phyloP scores from a whole-genome alignment of 129 eudicot genomes.

The sunflower (Helianthus annuus) region HanXRQr2.0-SUNRISE NC_035444.2:6164805-6165304 shows the following conservation, averaged over 20 bases:
- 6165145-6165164: neutral
- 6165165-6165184: neutral
- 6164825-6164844: too few relatives aligned
- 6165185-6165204: constrained; percentile 45
- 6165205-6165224: constrained; percentile 35
- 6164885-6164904: too few relatives aligned
- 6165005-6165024: too few relatives aligned
- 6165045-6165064: neutral
- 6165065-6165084: constrained; percentile 24
- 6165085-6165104: constrained; percentile 32
- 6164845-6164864: too few relatives aligned
- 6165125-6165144: constrained; percentile 3
- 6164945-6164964: too few relatives aligned
- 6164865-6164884: too few relatives aligned
- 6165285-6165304: constrained; percentile 56
- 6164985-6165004: too few relatives aligned
- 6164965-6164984: too few relatives aligned
- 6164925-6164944: too few relatives aligned
- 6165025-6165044: too few relatives aligned
- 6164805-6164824: too few relatives aligned
- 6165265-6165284: constrained; percentile 61
- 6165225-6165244: constrained; percentile 34
- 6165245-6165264: constrained; percentile 27
- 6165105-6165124: constrained; percentile 15
- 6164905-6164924: too few relatives aligned